Base-by-base conservation (phyloP, 371 early-diverging fungal species). In the Saksenaea oblongispora region DNA sequence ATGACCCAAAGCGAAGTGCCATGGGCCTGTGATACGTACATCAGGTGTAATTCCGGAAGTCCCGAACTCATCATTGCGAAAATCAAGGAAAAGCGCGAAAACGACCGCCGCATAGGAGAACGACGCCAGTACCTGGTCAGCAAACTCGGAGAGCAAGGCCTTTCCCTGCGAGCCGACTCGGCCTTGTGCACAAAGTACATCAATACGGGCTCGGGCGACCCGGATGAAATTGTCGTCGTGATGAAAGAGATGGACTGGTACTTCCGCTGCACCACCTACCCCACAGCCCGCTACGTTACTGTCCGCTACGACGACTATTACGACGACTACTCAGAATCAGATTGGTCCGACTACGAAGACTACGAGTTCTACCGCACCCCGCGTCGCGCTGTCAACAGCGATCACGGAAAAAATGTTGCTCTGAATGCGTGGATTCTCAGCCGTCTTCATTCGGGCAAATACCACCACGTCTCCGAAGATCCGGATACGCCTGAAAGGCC, bases 221-320 rank as follows among this genome's bases (percentile, higher is more conserved):
- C 34, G 8, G 62, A 62, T 27, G 11, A 53, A 7, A 62, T 62
- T 24, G 62, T 62, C 11, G 27, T 37, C 5, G 54, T 41, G 3
- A 62, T 62, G 62, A 55, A 27, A 36, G 62, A 62, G 24, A 62
- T 62, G 62, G 54, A 34, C 22, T 62, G 62, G 62, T 62, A 54
- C 41, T 62, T 62, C 55, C 37, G 54, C n/a, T 47, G 39, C 54
- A 62, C 62, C 36, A 62, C 5, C 26, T 62, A 62, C 39, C 18
- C 35, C 14, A 54, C 55, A n/a, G 42, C 42, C 42, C 42, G 42
- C 82, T 86, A 41, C 18, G 18, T 41, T 14, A 17, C 5, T 5
- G 42, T 41, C 8, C n/a, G 18, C 5, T 41, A 31, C 62, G 66
- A 41, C 14, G 42, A 41, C 18, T 41, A 41, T 41, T 14, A 41